Base-by-base conservation (phyloP, 2,329 filamentous ascomycete genomes). In the Neophaeococcomyces mojaviensis region DNA sequence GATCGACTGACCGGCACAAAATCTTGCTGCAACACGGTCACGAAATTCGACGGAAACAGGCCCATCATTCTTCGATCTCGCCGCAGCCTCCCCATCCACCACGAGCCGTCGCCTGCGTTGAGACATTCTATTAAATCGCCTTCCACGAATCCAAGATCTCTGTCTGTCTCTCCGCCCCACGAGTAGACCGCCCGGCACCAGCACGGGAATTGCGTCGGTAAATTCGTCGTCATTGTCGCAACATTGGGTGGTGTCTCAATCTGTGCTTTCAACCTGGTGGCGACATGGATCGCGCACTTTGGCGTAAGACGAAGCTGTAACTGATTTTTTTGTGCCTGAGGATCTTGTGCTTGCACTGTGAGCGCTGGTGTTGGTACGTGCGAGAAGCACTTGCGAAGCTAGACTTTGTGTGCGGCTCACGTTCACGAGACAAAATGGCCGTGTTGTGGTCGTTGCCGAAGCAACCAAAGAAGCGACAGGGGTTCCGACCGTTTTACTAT, bases 121-220 rank as follows among this genome's bases (percentile, higher is more conserved):
- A 98, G 75, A 61, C 90, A 96, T 77, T 98, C 92, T 64, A 98
- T 98, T 55, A 98, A 69, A 67, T 98, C 92, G 53, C 92, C 92
- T 67, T 98, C 92, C 57, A 98, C 85, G 67, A 98, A 98, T 13
- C 92, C 92, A 48, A 98, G 76, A 63, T 98, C 92, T 64, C 85
- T 82, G 72, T 94, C 94, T 19, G 85, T 90, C 82, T 95, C 88
- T 71, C 88, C 88, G 66, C 88, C 87, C 86, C 87, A 95, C 15
- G 88, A 94, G 66, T 94, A 95, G 35, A 94, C 79, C 32, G 88
- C 88, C 66, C 87, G 80, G 64, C 85, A 89, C 87, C 88, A 94
- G 68, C 88, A 94, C 48, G 88, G 88, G 64, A 94, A 94, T 59
- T 79, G 81, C 60, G 76, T 80, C 10, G 88, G 88, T 53, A 92